These are phyloP conservation scores for Penicillium desertorum DNA, from an alignment of 495 filamentous ascomycete genomes.

Conservation along the genomic window DNA sequence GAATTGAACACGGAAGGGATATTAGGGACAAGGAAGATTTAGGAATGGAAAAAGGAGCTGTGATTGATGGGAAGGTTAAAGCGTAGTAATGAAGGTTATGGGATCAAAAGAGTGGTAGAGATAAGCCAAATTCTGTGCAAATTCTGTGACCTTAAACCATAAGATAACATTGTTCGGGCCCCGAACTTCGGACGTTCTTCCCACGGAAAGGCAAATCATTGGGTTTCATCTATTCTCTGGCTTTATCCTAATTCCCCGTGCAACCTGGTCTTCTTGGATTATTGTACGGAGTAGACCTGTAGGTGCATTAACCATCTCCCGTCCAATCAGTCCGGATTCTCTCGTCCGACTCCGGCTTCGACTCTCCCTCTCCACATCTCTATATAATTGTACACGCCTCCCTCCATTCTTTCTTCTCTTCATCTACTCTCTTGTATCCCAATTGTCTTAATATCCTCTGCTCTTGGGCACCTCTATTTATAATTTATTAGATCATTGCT, in stretches of 20 bases:
- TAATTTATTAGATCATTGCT: slow-evolving; percentile 12
- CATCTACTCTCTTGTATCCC: slow-evolving; percentile 13
- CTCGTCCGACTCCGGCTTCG: slow-evolving; percentile 41
- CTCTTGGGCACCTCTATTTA: slow-evolving; percentile 7
- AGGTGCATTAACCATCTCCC: slow-evolving; percentile 3
- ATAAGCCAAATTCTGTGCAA: slow-evolving; percentile 34
- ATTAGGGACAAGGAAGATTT: slow-evolving; percentile 8
- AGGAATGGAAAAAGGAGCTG: not conserved
- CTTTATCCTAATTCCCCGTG: slow-evolving; percentile 3
- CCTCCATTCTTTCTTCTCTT: slow-evolving; percentile 17
- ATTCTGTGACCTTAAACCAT: slow-evolving; percentile 43
- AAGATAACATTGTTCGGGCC: slow-evolving; percentile 34
- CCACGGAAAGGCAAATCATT: slow-evolving; percentile 19
- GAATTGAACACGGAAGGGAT: slow-evolving; percentile 6
- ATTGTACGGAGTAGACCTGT: slow-evolving; percentile 6
- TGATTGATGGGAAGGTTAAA: slow-evolving; percentile 6
- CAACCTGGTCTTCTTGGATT: slow-evolving; percentile 6
- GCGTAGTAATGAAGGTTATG: slow-evolving; percentile 1
- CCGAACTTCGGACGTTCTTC: slow-evolving; percentile 42
- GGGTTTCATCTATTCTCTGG: not conserved
- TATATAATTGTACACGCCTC: slow-evolving; percentile 23
- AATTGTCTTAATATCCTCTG: slow-evolving; percentile 13
- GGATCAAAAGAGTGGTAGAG: slow-evolving; percentile 10
- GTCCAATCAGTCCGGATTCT: slow-evolving; percentile 18
- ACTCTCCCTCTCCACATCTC: slow-evolving; percentile 19